These are phyloP conservation scores for Lachancea nothofagi DNA, from an alignment of 805 yeast genomes.

Conservation along the genomic window DNA sequence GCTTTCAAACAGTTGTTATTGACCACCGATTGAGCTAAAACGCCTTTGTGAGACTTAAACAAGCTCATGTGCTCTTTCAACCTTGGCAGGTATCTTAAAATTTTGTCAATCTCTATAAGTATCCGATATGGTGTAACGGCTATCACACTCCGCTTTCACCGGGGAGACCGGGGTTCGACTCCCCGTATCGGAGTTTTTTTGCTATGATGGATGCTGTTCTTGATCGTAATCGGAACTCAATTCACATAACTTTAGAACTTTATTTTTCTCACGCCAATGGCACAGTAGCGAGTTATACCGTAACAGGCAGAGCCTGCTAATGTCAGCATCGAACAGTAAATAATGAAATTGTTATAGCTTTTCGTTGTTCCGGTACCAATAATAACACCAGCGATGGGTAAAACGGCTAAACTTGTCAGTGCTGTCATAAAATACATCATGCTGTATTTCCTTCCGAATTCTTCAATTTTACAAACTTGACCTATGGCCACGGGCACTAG, in stretches of 20 bases:
- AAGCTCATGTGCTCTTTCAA: too few relatives aligned
- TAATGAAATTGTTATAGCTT: slow-evolving; percentile 34
- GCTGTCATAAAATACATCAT: slow-evolving; percentile 57
- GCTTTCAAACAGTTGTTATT: too few relatives aligned
- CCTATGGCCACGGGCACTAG: slow-evolving; percentile 68
- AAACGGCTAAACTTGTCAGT: slow-evolving; percentile 39
- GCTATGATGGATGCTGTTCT: neutral
- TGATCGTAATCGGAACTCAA: neutral
- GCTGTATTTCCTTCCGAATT: slow-evolving; percentile 67
- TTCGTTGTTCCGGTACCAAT: slow-evolving; percentile 34
- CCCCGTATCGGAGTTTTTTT: slow-evolving; percentile 20
- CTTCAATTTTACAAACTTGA: slow-evolving; percentile 53
- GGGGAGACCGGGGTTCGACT: slow-evolving; percentile 22
- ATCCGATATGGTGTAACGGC: slow-evolving; percentile 30
- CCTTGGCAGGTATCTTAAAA: too few relatives aligned
- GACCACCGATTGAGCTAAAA: too few relatives aligned
- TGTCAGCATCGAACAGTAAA: slow-evolving; percentile 34
- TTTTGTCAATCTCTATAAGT: neutral
- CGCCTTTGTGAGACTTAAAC: too few relatives aligned
- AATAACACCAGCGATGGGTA: slow-evolving; percentile 46
- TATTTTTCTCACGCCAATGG: slow-evolving; percentile 38
- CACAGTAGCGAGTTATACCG: slow-evolving; percentile 36
- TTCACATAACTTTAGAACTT: slow-evolving; percentile 14
- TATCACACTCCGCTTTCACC: slow-evolving; percentile 27
- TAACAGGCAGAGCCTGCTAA: slow-evolving; percentile 36